Evolutionary conservation across 2,329 filamentous ascomycete species (phyloP), one percentile per base, ranked within the genome.

Genomic region (Cryphonectria nitschkei): DNA sequence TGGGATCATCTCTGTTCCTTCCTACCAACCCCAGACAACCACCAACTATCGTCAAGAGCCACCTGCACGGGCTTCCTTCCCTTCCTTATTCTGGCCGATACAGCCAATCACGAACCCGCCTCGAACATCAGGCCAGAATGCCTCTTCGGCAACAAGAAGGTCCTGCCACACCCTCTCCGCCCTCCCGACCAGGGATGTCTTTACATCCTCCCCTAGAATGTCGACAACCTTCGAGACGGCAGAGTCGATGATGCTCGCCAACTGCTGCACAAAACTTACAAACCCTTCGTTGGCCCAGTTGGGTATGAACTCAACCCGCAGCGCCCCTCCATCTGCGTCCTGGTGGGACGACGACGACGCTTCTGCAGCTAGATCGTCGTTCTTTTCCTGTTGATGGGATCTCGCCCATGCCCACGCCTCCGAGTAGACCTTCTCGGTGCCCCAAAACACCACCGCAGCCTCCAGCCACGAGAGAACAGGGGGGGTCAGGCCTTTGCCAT

Each of bases 391-490:
- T 26, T 81, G 77, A 74, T 84, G 80, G 5, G 77, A 73, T 73
- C 78, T 82, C 3, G 85, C 85, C 78, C 83, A 86, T 13, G 81
- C 82, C 89, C 89, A 91, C 16, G 89, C 85, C 54, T 86, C 83
- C 26, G 90, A 77, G 76, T 91, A 91, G 72, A 85, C 86, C 63
- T 84, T 88, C 80, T 95, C 92, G 1, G 90, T 93, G n/a, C 89
- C 89, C 89, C 91, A 95, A 34, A 94, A 86, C n/a, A 93, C 85
- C 2, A 93, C 86, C 73, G 93, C 83, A 7, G 90, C 91, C 77
- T 94, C 91, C 2, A 94, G 80, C 76, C 83, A 85, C 0, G 81
- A 79, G 0, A 93, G 77, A 1, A n/a, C 19, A 2, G 22, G 46
- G 19, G 5, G 6, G 2, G 73, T 68, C n/a, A 74, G 63, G 46